Evolutionary conservation across 371 early-diverging fungal species (phyloP).

Genomic region (Encephalitozoon hellem): DNA sequence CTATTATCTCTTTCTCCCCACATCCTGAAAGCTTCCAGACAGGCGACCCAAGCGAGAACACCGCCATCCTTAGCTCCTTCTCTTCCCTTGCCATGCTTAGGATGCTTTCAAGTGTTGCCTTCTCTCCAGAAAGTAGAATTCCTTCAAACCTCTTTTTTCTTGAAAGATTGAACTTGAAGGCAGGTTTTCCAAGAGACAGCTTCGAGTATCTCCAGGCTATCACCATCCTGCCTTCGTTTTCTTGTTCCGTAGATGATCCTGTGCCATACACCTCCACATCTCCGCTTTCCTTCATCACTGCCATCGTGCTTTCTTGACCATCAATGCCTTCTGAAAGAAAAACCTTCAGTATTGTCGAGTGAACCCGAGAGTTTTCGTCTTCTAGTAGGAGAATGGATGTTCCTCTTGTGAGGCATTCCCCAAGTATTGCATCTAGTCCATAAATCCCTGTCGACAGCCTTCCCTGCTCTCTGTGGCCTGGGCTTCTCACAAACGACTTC

Average conservation of each 20-base stretch:
- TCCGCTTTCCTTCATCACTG: conserved; percentile 2
- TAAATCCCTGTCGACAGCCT: neutral
- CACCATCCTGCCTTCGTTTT: conserved; percentile 7
- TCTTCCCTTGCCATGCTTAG: neutral
- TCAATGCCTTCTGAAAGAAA: conserved; percentile 24
- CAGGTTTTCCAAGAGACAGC: neutral
- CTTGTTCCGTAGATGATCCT: neutral
- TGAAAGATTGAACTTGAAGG: neutral
- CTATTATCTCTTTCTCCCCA: neutral
- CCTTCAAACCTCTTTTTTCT: neutral
- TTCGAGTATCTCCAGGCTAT: conserved; percentile 36
- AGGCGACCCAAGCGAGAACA: conserved; percentile 28
- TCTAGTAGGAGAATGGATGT: conserved; percentile 12
- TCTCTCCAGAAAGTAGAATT: neutral
- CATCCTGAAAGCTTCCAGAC: neutral
- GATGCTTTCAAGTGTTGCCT: neutral
- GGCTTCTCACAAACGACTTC: conserved; percentile 20
- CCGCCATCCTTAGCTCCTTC: neutral
- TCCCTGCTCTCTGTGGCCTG: neutral
- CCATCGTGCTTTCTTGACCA: neutral
- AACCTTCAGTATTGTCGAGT: conserved; percentile 2
- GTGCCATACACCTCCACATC: neutral
- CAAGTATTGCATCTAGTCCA: neutral
- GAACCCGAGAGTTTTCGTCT: conserved; percentile 24
- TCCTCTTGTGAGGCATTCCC: neutral